These are phyloP conservation scores for Poterioochromonas sp. DNA, from an alignment of 352 stramenopile genomes.

Conservation along the genomic window DNA sequence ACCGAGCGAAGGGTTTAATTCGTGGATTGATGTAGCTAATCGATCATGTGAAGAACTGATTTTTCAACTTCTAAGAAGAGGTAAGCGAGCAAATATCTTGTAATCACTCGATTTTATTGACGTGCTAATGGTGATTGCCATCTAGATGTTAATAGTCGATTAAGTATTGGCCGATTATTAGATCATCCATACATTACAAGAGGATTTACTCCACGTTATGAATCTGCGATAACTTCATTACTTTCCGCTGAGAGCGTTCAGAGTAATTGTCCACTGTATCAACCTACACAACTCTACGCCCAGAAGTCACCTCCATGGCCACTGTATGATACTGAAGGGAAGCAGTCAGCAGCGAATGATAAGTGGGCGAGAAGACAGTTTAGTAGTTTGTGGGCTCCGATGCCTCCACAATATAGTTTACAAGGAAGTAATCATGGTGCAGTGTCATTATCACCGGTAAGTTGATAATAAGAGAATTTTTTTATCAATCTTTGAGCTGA, in stretches of 20 bases:
- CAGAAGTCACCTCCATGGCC: neutral
- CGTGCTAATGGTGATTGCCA: too few species aligned
- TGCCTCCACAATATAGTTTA: slow-evolving; percentile 42
- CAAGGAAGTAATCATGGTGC: neutral
- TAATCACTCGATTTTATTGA: too few species aligned
- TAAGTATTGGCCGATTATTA: neutral
- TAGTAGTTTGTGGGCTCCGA: slow-evolving; percentile 47
- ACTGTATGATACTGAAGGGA: neutral
- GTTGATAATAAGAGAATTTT: too few species aligned
- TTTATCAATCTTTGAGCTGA: too few species aligned
- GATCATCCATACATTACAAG: neutral
- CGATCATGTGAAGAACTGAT: too few species aligned
- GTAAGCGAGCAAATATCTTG: too few species aligned
- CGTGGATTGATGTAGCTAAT: too few species aligned
- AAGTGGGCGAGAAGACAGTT: slow-evolving; percentile 47
- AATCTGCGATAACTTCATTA: slow-evolving; percentile 37
- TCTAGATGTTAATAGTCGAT: too few species aligned
- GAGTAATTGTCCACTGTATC: slow-evolving; percentile 1
- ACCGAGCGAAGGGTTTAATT: too few species aligned
- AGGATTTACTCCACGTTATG: neutral
- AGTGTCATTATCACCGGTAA: neutral
- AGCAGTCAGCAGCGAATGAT: slow-evolving; percentile 22
- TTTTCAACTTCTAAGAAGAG: too few species aligned
- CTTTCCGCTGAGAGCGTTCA: neutral
- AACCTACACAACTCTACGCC: neutral